Evolutionary conservation across 2,329 filamentous ascomycete species (phyloP).

Genomic region (Neophaeococcomyces aloes): DNA sequence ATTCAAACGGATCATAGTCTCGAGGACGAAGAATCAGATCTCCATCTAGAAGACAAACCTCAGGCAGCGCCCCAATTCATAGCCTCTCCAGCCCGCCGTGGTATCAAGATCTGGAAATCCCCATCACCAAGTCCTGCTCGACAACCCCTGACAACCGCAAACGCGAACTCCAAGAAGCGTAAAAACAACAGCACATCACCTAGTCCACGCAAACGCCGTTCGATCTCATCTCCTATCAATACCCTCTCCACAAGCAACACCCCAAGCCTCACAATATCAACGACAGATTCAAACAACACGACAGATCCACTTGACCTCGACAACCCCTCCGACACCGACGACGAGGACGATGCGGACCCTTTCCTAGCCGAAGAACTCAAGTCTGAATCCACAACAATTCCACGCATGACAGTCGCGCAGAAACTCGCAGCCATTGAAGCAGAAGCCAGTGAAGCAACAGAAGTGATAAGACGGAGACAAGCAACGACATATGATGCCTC

Average conservation of each 20-base stretch:
- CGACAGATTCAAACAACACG: conserved; percentile 23
- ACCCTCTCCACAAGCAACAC: conserved; percentile 9
- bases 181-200: not conserved
- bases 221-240: conserved; percentile 7
- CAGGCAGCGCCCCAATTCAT: conserved; percentile 11
- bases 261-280: conserved; percentile 1
- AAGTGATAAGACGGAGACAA: conserved; percentile 9
- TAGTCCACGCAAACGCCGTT: conserved; percentile 6
- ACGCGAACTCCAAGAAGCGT: conserved; percentile 8
- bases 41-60: conserved; percentile 11
- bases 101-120: conserved; percentile 15
- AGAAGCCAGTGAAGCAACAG: conserved; percentile 32
- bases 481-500: conserved; percentile 10
- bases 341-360: conserved; percentile 24
- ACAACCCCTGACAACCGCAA: conserved; percentile 13
- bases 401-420: conserved; percentile 30
- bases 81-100: conserved; percentile 15
- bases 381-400: conserved; percentile 13
- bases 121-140: not conserved
- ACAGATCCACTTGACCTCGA: conserved; percentile 17
- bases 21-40: conserved; percentile 10
- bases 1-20: not conserved
- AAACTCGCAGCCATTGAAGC: conserved; percentile 35
- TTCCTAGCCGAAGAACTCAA: conserved; percentile 7
- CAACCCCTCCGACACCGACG: conserved; percentile 18